Conservation (phyloP, 164 flowering plant genomes). For the Macadamia tetraphylla region DNA sequence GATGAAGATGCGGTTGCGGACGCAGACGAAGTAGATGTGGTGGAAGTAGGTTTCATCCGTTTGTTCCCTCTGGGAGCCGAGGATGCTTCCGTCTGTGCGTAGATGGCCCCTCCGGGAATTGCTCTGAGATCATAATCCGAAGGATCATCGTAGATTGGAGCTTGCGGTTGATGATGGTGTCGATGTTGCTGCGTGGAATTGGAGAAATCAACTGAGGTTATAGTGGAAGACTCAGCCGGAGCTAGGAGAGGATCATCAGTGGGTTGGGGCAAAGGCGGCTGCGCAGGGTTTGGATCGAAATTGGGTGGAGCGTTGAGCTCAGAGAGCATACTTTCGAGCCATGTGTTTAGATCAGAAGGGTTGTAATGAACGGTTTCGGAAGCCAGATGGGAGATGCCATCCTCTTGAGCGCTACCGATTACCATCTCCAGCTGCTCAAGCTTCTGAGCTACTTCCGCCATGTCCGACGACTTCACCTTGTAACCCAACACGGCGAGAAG, state of each 20-base stretch:
- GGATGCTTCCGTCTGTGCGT: slow-evolving; percentile 13
- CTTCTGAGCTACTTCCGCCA: slow-evolving; percentile 81
- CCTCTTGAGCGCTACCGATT: slow-evolving; percentile 47
- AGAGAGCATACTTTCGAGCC: slow-evolving; percentile 69
- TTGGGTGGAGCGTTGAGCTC: slow-evolving; percentile 38
- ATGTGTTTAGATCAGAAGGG: slow-evolving; percentile 67
- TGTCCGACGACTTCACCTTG: slow-evolving; percentile 69
- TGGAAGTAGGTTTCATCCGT: slow-evolving; percentile 25
- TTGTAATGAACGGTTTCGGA: slow-evolving; percentile 74
- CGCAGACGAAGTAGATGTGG: background rate
- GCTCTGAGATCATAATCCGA: slow-evolving; percentile 57
- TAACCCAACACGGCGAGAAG: slow-evolving; percentile 74
- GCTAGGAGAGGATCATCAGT: slow-evolving; percentile 15
- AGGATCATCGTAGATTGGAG: slow-evolving; percentile 17
- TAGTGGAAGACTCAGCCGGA: slow-evolving; percentile 28
- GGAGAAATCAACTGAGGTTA: slow-evolving; percentile 21
- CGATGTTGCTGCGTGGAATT: slow-evolving; percentile 1
- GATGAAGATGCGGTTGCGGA: slow-evolving; percentile 14
- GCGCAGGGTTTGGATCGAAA: slow-evolving; percentile 3
- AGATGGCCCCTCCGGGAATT: slow-evolving; percentile 54
- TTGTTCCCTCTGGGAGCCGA: slow-evolving; percentile 19
- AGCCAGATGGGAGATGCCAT: slow-evolving; percentile 45
- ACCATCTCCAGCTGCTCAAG: slow-evolving; percentile 78
- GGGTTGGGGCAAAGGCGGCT: background rate
- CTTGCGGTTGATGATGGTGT: background rate